These are phyloP conservation scores for Tolypocladium album DNA, from an alignment of 2,329 filamentous ascomycete species.

Conservation along the genomic window DNA sequence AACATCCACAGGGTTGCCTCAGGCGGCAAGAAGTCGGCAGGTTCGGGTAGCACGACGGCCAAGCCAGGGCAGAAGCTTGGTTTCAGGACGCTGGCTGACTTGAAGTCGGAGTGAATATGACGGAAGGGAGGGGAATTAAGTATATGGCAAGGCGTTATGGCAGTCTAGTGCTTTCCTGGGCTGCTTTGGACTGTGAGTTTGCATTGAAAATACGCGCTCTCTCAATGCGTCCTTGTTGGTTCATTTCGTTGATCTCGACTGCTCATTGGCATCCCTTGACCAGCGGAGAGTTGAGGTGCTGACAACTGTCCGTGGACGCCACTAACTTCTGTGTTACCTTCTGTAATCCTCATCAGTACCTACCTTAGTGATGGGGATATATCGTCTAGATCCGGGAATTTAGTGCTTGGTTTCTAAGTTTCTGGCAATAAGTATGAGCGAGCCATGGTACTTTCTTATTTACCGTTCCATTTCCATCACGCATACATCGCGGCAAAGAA, in stretches of 20 bases:
- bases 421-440: background rate
- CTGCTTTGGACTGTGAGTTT: background rate
- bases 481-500: no score
- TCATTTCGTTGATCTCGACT: background rate
- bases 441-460: background rate
- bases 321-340: no score
- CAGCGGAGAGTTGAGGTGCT: no score
- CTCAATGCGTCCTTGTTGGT: background rate
- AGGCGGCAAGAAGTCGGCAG: slow-evolving; percentile 2
- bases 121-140: background rate
- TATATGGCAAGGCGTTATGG: background rate
- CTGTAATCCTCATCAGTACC: no score
- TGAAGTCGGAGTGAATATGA: slow-evolving; percentile 18
- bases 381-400: no score
- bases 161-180: background rate
- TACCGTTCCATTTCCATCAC: no score
- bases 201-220: background rate
- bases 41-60: slow-evolving; percentile 9
- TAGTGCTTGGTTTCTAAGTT: no score
- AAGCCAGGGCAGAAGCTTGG: slow-evolving; percentile 21
- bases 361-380: no score
- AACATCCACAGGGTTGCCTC: slow-evolving; percentile 33
- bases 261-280: no score
- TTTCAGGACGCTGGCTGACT: slow-evolving; percentile 44
- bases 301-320: no score